Conservation (phyloP, 2,329 filamentous ascomycete species). For the Cercospora nicotianae region DNA sequence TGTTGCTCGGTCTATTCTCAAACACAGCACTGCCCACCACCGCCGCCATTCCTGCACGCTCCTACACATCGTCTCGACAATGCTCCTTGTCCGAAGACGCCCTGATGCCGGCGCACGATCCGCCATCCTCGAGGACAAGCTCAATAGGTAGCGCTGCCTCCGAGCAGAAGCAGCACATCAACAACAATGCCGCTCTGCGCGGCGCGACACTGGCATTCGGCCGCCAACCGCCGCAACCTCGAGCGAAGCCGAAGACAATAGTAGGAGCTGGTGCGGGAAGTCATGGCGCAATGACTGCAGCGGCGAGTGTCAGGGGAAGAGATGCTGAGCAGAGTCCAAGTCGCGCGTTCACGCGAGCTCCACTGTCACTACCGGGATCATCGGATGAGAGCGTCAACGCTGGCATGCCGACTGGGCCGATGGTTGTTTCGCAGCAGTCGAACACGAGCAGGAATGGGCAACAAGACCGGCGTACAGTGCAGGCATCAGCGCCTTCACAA, state of each 20-base stretch:
- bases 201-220: constrained; percentile 53
- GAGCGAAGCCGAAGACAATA: constrained; percentile 15
- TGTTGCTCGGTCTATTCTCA: not conserved
- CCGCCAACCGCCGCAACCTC: constrained; percentile 38
- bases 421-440: not conserved
- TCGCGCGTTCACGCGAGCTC: constrained; percentile 19
- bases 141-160: constrained; percentile 27
- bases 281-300: constrained; percentile 35
- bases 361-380: constrained; percentile 5
- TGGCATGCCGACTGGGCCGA: not conserved
- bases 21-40: not conserved
- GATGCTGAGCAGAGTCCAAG: constrained; percentile 29
- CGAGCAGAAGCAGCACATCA: constrained; percentile 17
- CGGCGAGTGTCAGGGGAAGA: constrained; percentile 32
- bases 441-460: not conserved
- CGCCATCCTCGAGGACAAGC: constrained; percentile 26
- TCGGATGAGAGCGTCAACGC: not conserved
- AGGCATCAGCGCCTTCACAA: constrained; percentile 18
- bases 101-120: constrained; percentile 26
- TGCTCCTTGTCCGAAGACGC: constrained; percentile 14
- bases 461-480: not conserved
- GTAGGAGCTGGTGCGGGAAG: not conserved
- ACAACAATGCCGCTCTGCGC: constrained; percentile 47
- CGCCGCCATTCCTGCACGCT: not conserved
- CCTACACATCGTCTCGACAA: constrained; percentile 1